Conservation (phyloP, 2,329 filamentous ascomycete genomes). For the Penicillium palitans region DNA sequence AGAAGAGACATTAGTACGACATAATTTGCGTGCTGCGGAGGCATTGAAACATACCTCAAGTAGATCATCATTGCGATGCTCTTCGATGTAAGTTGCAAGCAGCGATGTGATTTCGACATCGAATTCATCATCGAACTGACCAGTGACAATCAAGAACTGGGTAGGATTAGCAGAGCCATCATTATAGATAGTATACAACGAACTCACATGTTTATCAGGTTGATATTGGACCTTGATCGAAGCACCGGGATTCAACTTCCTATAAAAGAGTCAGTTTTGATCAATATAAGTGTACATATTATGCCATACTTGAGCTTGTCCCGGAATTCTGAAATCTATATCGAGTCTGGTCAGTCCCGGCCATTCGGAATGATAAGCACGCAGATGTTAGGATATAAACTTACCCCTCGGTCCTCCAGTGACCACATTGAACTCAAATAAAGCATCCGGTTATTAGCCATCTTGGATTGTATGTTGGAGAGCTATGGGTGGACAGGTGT, state of each 20-base stretch:
- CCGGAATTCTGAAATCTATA: background rate
- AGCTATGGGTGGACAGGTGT: background rate
- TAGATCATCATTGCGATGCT: slow-evolving; percentile 1
- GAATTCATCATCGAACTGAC: background rate
- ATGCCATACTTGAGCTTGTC: background rate
- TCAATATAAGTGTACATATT: background rate
- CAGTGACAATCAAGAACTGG: slow-evolving; percentile 1
- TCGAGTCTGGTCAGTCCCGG: background rate
- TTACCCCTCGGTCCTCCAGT: background rate
- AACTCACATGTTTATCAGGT: background rate
- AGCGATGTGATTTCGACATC: background rate
- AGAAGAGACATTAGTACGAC: background rate
- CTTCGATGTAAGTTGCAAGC: background rate
- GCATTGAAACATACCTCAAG: background rate
- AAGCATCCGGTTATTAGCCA: background rate
- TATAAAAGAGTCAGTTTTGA: background rate
- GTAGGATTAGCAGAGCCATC: background rate
- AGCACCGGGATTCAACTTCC: background rate
- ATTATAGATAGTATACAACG: background rate
- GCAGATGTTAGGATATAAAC: background rate
- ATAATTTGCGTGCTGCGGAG: background rate
- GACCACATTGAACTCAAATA: background rate
- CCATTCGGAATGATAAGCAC: background rate
- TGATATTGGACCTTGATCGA: background rate
- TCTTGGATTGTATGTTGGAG: background rate